Base-by-base conservation (phyloP, 257 asterid species). In the Catharanthus roseus region DNA sequence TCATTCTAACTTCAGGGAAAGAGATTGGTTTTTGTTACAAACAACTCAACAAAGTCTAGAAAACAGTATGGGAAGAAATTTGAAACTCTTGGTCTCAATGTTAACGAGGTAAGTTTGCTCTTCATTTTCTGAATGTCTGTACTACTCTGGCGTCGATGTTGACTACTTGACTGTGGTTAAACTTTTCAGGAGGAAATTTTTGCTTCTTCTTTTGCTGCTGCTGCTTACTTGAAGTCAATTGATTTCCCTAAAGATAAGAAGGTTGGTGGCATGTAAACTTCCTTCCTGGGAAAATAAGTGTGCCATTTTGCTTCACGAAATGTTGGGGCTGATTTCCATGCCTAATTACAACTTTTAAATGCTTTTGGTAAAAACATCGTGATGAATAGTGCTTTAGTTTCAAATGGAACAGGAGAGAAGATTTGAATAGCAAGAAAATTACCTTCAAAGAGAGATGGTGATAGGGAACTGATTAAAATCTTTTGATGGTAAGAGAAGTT, bases 141-240 rank as follows among this genome's bases (percentile, higher is more conserved):
- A 54, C 16, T 15, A 49, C 12, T 28, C 21, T 57, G n/a, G 19
- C 60, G 42, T 54, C 49, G 3, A 65, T 19, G 33, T 33, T 33
- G 45, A 33, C 45, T 66, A 36, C 73, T 33, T 33, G 45, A 33
- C 45, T 66, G 41, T 75, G 65, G 24, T 24, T 24, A 39, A 57
- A 74, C 58, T 72, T 13, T 82, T 74, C 87, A 95, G 99, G 99
- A 95, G 89, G 99, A 95, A 79, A 95, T 95, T 66, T 95, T 95
- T 79, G 97, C 99, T 21, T 95, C 99, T 41, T 95, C 99, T 63
- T 95, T 95, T 76, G 97, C 99, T 66, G 99, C 96, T 78, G 99
- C 99, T 75, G 99, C 99, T 67, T 95, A 95, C 92, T 84, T 95
- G 77, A 85, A 82, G 80, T 95, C 99, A 6, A 91, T 95, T 68